Evolutionary conservation across 1,284 basidiomycete species (phyloP).

Genomic region (Leccinum solheimii): DNA sequence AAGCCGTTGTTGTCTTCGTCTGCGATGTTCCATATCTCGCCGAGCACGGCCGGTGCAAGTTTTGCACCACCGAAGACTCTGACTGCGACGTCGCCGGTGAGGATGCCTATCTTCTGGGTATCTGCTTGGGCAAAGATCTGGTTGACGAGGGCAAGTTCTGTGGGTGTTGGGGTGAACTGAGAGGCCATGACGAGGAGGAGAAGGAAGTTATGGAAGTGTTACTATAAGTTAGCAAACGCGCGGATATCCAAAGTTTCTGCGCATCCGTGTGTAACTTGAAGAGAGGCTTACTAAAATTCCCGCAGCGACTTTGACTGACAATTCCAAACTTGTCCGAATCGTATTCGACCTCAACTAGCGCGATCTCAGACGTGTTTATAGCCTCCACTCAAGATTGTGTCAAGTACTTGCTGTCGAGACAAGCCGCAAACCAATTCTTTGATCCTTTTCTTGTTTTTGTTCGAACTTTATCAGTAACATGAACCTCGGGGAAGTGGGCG

Average conservation of each 20-base stretch:
- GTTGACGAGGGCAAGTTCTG: slow-evolving; percentile 67
- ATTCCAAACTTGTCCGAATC: neutral
- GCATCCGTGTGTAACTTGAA: slow-evolving; percentile 10
- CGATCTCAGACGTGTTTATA: too few species aligned
- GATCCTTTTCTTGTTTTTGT: neutral
- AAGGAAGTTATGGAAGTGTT: slow-evolving; percentile 13
- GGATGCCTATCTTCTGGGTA: slow-evolving; percentile 74
- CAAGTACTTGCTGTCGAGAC: neutral
- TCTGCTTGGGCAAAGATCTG: slow-evolving; percentile 71
- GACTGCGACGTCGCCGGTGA: slow-evolving; percentile 85
- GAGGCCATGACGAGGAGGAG: slow-evolving; percentile 49
- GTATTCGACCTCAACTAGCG: too few species aligned
- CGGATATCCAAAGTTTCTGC: slow-evolving; percentile 15
- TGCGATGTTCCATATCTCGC: slow-evolving; percentile 92
- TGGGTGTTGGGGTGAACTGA: slow-evolving; percentile 62
- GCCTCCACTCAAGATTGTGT: neutral
- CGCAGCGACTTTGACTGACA: neutral
- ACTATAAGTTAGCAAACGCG: slow-evolving; percentile 22
- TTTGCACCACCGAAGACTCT: slow-evolving; percentile 79
- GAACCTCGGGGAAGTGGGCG: neutral
- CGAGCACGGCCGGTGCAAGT: slow-evolving; percentile 75
- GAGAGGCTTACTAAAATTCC: neutral
- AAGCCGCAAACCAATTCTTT: neutral
- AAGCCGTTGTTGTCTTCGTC: slow-evolving; percentile 94
- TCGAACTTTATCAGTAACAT: neutral